phyloP scores from a whole-genome alignment of 495 filamentous ascomycete genomes.

The Talaromyces wortmannii region DNA sequence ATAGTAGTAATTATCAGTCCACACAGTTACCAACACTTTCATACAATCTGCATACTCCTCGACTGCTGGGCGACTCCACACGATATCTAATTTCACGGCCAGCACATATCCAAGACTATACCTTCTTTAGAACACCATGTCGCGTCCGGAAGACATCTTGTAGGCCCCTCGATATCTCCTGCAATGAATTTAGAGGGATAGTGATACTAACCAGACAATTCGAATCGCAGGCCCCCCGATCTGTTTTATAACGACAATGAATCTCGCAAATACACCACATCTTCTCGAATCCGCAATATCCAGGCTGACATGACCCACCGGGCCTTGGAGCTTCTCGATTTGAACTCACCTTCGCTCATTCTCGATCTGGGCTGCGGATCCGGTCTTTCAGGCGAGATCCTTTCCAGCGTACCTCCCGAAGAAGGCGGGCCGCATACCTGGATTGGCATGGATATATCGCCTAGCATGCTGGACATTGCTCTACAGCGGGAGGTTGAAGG shows the following conservation, averaged over 20 bases:
- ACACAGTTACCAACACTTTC: neutral
- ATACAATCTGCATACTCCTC: neutral
- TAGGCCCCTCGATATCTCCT: conserved; percentile 28
- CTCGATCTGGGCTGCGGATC: conserved; percentile 95
- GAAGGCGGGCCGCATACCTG: conserved; percentile 84
- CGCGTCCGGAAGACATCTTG: conserved; percentile 91
- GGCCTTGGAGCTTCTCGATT: conserved; percentile 81
- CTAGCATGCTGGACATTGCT: conserved; percentile 87
- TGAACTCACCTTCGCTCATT: conserved; percentile 74
- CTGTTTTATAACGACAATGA: conserved; percentile 95
- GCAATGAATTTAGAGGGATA: neutral
- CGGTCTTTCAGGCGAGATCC: conserved; percentile 88
- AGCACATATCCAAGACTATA: neutral
- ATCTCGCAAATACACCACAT: conserved; percentile 96
- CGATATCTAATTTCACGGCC: too few species aligned
- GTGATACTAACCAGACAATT: neutral
- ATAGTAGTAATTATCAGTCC: too few species aligned
- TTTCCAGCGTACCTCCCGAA: conserved; percentile 56
- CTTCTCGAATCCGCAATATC: conserved; percentile 88
- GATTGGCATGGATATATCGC: conserved; percentile 93
- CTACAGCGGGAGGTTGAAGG: conserved; percentile 88
- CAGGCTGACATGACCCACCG: conserved; percentile 91
- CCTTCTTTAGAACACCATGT: conserved; percentile 53
- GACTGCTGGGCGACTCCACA: too few species aligned
- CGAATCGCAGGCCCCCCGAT: conserved; percentile 66